Conservation (phyloP, 1,284 basidiomycete genomes). For the Mycosarcoma mackinlayi region DNA sequence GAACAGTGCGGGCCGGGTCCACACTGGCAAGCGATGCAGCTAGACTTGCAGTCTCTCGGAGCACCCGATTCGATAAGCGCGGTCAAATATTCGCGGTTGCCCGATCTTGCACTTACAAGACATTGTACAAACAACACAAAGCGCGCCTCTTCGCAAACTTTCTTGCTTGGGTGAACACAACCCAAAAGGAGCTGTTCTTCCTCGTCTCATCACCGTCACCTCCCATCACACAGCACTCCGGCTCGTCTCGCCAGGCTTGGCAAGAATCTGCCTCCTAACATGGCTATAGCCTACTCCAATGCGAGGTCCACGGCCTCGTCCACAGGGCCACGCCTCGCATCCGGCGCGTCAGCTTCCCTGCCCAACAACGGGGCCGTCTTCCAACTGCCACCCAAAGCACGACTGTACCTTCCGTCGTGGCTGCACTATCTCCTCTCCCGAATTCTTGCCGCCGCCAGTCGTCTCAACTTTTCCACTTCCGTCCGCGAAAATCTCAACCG, state of each 20-base stretch:
- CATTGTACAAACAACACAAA: too few relatives aligned
- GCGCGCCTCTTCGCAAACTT: too few relatives aligned
- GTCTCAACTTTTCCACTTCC: constrained; percentile 61
- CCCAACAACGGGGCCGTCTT: constrained; percentile 9
- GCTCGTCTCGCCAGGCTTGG: neutral
- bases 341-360: constrained; percentile 25
- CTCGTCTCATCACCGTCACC: too few relatives aligned
- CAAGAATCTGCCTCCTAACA: neutral
- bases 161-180: too few relatives aligned
- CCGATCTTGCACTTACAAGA: too few relatives aligned
- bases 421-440: constrained; percentile 57
- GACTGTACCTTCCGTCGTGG: constrained; percentile 37
- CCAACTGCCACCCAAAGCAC: constrained; percentile 45
- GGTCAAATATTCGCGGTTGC: too few relatives aligned
- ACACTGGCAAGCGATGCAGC: neutral
- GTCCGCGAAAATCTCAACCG: constrained; percentile 55
- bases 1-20: neutral
- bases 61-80: too few relatives aligned
- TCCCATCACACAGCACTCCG: neutral
- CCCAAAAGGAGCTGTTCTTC: too few relatives aligned
- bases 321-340: constrained; percentile 20
- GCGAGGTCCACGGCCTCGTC: constrained; percentile 5
- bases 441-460: constrained; percentile 57
- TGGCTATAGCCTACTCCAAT: constrained; percentile 13
- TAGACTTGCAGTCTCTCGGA: neutral